Conservation (phyloP, 208 protist species). For the Angomonas ambiguus region DNA sequence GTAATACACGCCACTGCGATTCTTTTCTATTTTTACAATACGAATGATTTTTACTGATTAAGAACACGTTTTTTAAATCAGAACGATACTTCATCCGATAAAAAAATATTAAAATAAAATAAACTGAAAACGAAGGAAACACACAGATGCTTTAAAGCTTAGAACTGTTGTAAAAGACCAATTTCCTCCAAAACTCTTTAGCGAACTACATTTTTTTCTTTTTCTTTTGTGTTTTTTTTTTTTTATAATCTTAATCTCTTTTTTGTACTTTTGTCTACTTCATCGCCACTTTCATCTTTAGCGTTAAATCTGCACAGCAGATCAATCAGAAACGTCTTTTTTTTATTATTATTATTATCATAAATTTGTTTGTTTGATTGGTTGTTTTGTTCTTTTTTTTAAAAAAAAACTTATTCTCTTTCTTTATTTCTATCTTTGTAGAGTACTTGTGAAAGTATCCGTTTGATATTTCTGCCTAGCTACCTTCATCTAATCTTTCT, state of each 20-base stretch:
- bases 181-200: background rate
- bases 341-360: slow-evolving; percentile 9
- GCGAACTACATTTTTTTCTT: background rate
- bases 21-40: background rate
- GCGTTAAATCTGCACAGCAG: background rate
- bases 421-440: background rate
- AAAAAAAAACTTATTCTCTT: background rate
- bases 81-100: too few relatives aligned
- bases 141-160: background rate
- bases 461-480: slow-evolving; percentile 1
- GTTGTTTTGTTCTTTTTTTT: slow-evolving; percentile 9
- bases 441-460: background rate
- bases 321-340: background rate
- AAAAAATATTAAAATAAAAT: too few relatives aligned
- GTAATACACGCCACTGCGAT: background rate
- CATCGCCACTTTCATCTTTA: background rate
- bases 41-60: too few relatives aligned
- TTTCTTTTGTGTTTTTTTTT: slow-evolving; percentile 1
- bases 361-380: slow-evolving; percentile 2
- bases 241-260: slow-evolving; percentile 6
- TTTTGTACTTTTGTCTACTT: background rate
- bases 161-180: too few relatives aligned
- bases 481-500: slow-evolving; percentile 9
- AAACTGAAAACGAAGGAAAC: too few relatives aligned
- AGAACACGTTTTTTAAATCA: too few relatives aligned